These are phyloP conservation scores for Dictyostelium firmibasis DNA, from an alignment of 78 protist genomes.

Conservation along the genomic window DNA sequence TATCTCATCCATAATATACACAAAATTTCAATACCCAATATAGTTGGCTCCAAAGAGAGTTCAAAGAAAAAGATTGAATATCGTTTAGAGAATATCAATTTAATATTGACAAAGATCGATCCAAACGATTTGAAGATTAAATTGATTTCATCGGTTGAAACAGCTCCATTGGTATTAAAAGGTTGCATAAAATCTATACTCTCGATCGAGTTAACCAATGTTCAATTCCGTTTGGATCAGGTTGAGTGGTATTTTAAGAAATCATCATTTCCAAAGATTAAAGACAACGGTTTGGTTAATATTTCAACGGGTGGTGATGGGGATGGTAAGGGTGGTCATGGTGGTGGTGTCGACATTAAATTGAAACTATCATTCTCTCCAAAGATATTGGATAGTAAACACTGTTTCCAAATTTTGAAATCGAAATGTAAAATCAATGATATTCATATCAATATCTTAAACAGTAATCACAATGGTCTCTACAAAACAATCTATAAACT, in stretches of 20 bases:
- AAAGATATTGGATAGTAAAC: slow-evolving; percentile 16
- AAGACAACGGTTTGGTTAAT: slow-evolving; percentile 49
- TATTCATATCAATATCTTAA: slow-evolving; percentile 14
- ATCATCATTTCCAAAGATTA: slow-evolving; percentile 29
- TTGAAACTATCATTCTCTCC: slow-evolving; percentile 43
- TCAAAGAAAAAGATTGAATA: slow-evolving; percentile 48
- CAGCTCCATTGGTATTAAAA: slow-evolving; percentile 17
- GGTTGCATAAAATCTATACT: slow-evolving; percentile 22
- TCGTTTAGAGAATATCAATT: slow-evolving; percentile 36
- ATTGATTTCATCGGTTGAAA: slow-evolving; percentile 1
- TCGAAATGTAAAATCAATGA: slow-evolving; percentile 46
- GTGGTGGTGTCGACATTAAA: slow-evolving; percentile 37
- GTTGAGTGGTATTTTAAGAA: slow-evolving; percentile 53
- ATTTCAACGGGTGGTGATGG: slow-evolving; percentile 44
- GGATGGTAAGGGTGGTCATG: slow-evolving; percentile 1
- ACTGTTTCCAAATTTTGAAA: background rate
- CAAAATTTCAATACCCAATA: slow-evolving; percentile 29
- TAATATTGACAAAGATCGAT: slow-evolving; percentile 44
- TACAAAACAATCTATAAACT: slow-evolving; percentile 48
- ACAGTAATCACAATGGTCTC: slow-evolving; percentile 41
- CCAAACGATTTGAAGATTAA: slow-evolving; percentile 47
- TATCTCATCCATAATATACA: slow-evolving; percentile 23
- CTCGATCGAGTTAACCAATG: slow-evolving; percentile 36
- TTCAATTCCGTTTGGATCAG: slow-evolving; percentile 49
- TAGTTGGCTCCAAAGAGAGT: slow-evolving; percentile 6